A percentile compares a stretch with the other conserved stretches of the same genome.
phyloP scores from a whole-genome alignment of 306 rosid species.

The Vigna mungo region DNA sequence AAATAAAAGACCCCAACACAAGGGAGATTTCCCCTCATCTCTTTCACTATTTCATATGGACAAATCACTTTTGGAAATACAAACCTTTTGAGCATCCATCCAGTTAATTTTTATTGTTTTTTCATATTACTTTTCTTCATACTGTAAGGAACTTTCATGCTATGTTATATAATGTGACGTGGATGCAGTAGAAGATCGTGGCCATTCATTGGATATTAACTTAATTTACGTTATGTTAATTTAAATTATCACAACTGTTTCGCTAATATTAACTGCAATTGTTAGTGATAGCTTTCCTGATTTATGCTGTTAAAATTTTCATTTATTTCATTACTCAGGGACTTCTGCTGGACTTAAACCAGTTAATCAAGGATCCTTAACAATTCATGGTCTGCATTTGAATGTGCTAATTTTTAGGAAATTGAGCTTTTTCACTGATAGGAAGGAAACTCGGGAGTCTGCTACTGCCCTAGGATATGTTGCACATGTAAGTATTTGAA shows the following conservation, averaged over 20 bases:
- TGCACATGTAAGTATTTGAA: slow-evolving; percentile 73
- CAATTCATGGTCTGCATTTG: slow-evolving; percentile 88
- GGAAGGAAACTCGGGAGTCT: slow-evolving; percentile 88
- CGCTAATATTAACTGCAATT: slow-evolving; percentile 33
- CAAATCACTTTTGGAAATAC: neutral
- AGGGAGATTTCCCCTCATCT: too few species aligned
- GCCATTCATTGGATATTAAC: slow-evolving; percentile 8
- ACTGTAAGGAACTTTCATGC: neutral
- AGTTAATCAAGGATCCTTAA: slow-evolving; percentile 76
- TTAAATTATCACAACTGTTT: slow-evolving; percentile 7
- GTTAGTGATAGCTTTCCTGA: slow-evolving; percentile 32
- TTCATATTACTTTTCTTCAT: neutral
- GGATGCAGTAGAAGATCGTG: slow-evolving; percentile 8
- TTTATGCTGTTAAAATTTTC: slow-evolving; percentile 28
- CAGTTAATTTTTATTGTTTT: neutral
- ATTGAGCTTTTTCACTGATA: slow-evolving; percentile 87
- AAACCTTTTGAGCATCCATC: slow-evolving; percentile 22
- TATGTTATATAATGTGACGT: neutral
- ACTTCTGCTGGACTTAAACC: slow-evolving; percentile 68
- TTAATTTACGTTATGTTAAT: slow-evolving; percentile 20
- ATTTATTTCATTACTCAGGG: slow-evolving; percentile 57
- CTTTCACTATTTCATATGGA: too few species aligned
- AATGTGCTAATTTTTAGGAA: slow-evolving; percentile 81
- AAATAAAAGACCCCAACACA: too few species aligned
- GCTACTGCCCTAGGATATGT: slow-evolving; percentile 94